phyloP scores from a whole-genome alignment of 805 yeast genomes.

The Saccharomycopsis fermentans region DNA sequence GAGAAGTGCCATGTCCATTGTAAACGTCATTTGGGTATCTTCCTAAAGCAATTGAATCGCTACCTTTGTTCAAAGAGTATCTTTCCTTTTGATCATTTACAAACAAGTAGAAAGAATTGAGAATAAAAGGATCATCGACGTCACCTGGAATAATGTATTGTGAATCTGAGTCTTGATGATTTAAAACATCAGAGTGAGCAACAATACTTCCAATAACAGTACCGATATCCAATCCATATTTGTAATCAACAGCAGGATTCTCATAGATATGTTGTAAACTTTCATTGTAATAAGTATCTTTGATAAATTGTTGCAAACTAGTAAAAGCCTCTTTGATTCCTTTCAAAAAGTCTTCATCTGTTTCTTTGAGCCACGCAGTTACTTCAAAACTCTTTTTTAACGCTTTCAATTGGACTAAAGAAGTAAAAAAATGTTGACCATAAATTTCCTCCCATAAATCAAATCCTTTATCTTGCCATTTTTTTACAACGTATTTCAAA shows the following conservation, averaged over 20 bases:
- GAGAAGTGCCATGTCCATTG: conserved; percentile 49
- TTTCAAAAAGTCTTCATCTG: conserved; percentile 20
- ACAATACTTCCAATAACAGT: conserved; percentile 37
- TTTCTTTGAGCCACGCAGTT: conserved; percentile 21
- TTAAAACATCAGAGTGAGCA: conserved; percentile 33
- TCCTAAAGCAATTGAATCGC: conserved; percentile 41
- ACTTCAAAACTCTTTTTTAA: conserved; percentile 37
- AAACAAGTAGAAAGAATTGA: conserved; percentile 55
- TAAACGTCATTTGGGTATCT: conserved; percentile 72
- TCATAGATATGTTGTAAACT: conserved; percentile 11
- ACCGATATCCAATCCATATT: conserved; percentile 77
- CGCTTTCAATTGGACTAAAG: conserved; percentile 52
- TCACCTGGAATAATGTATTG: conserved; percentile 46
- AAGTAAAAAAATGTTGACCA: conserved; percentile 56
- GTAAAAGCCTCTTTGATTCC: background rate
- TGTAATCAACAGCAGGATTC: conserved; percentile 18
- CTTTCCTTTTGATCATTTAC: conserved; percentile 59
- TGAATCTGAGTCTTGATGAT: conserved; percentile 22
- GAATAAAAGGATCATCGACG: conserved; percentile 43
- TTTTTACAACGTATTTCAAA: conserved; percentile 39
- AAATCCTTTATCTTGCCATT: conserved; percentile 50
- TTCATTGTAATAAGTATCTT: conserved; percentile 9
- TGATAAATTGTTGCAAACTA: conserved; percentile 9
- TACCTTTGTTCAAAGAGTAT: conserved; percentile 64
- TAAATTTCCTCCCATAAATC: conserved; percentile 74